Evolutionary conservation across 305 asterid species (phyloP).

Genomic region (Plantago rigida): DNA sequence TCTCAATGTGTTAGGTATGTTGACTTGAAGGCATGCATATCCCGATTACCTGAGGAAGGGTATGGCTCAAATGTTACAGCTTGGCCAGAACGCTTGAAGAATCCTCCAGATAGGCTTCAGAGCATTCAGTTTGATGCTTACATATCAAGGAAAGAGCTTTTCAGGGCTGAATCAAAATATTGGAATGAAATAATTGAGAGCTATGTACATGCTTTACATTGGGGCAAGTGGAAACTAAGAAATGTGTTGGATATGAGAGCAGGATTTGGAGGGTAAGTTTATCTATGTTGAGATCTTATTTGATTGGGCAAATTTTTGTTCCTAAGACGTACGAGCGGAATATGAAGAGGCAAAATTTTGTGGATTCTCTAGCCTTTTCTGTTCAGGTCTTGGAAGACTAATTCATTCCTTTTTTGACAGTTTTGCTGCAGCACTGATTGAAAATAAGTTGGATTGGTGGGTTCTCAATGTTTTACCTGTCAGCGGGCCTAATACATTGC

Average conservation of each 20-base stretch:
- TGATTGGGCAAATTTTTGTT: background rate
- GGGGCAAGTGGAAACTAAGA: slow-evolving; percentile 51
- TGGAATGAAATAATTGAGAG: slow-evolving; percentile 65
- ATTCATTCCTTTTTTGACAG: slow-evolving; percentile 35
- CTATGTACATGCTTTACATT: slow-evolving; percentile 48
- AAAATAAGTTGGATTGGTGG: slow-evolving; percentile 69
- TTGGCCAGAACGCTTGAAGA: slow-evolving; percentile 78
- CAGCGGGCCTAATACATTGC: slow-evolving; percentile 78
- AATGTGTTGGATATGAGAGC: slow-evolving; percentile 93
- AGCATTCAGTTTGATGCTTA: slow-evolving; percentile 62
- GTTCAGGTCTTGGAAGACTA: slow-evolving; percentile 2
- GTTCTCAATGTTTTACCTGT: slow-evolving; percentile 80
- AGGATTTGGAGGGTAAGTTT: slow-evolving; percentile 77
- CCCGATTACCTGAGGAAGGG: slow-evolving; percentile 65
- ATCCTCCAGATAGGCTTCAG: slow-evolving; percentile 80
- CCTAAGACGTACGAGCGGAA: background rate
- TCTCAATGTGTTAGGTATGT: slow-evolving; percentile 49
- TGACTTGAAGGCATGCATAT: slow-evolving; percentile 65
- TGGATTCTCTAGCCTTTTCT: background rate
- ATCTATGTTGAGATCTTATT: slow-evolving; percentile 10
- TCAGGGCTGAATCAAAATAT: slow-evolving; percentile 57
- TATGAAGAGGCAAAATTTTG: slow-evolving; percentile 5
- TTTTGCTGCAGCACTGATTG: slow-evolving; percentile 75
- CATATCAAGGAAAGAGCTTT: slow-evolving; percentile 64
- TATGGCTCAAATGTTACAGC: slow-evolving; percentile 54